These are phyloP conservation scores for Elongisporangium senticosum DNA, from an alignment of 352 stramenopile genomes.

Conservation along the genomic window DNA sequence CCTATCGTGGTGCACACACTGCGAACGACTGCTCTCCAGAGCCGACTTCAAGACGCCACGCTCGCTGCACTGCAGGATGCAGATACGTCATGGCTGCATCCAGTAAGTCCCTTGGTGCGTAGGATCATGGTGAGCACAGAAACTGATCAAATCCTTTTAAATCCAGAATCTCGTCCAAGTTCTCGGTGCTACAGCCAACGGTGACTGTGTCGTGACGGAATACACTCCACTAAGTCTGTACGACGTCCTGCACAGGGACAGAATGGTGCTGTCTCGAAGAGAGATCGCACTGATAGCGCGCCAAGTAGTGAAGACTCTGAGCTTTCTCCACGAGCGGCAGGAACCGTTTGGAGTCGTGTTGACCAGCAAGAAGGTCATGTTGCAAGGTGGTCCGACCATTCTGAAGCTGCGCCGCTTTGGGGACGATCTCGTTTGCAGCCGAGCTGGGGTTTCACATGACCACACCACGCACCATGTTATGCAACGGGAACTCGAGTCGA, in stretches of 20 bases:
- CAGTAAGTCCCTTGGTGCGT: slow-evolving; percentile 13
- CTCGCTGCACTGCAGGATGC: slow-evolving; percentile 21
- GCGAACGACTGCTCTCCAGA: slow-evolving; percentile 22
- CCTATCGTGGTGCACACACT: slow-evolving; percentile 31
- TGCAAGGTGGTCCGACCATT: slow-evolving; percentile 25
- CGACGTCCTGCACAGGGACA: slow-evolving; percentile 44
- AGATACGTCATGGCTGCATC: slow-evolving; percentile 26
- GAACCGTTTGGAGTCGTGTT: slow-evolving; percentile 38
- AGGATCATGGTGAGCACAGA: not conserved
- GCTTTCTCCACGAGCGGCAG: slow-evolving; percentile 32
- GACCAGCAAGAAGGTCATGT: slow-evolving; percentile 68
- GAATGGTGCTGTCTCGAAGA: slow-evolving; percentile 19
- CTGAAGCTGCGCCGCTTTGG: slow-evolving; percentile 51
- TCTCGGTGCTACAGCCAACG: slow-evolving; percentile 25
- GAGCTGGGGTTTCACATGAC: not conserved
- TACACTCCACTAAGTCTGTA: slow-evolving; percentile 40
- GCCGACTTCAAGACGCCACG: slow-evolving; percentile 28
- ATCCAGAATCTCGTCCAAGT: slow-evolving; percentile 38
- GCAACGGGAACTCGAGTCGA: not conserved
- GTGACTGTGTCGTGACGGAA: slow-evolving; percentile 36
- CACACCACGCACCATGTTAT: not conserved
- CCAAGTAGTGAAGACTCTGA: slow-evolving; percentile 32
- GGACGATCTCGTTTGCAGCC: slow-evolving; percentile 18
- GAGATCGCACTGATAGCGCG: slow-evolving; percentile 46
- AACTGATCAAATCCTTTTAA: not conserved